Conservation (phyloP, 306 rosid species). For the Biancaea sappan region DNA sequence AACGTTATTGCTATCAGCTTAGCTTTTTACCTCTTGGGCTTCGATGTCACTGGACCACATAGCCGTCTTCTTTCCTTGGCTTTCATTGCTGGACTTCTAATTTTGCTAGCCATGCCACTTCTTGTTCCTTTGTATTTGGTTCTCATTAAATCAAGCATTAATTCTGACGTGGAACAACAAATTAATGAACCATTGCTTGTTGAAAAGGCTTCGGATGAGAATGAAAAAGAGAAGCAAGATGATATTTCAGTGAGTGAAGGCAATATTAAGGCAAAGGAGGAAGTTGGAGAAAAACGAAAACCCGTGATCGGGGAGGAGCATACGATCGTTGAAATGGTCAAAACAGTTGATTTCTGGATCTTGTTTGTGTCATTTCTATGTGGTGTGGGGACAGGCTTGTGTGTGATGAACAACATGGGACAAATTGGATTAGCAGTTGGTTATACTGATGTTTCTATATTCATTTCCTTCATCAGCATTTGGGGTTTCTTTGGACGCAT, state of each 20-base stretch:
- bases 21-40: slow-evolving; percentile 47
- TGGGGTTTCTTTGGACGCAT: slow-evolving; percentile 36
- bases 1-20: slow-evolving; percentile 37
- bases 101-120: slow-evolving; percentile 44
- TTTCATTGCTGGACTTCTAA: slow-evolving; percentile 38
- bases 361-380: slow-evolving; percentile 42
- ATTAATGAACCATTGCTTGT: slow-evolving; percentile 37
- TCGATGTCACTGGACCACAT: slow-evolving; percentile 41
- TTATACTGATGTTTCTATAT: slow-evolving; percentile 42
- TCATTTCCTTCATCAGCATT: slow-evolving; percentile 50
- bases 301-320: slow-evolving; percentile 54
- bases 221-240: not conserved
- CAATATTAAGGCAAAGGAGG: slow-evolving; percentile 31
- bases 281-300: slow-evolving; percentile 23
- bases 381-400: slow-evolving; percentile 46
- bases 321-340: slow-evolving; percentile 36
- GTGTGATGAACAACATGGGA: slow-evolving; percentile 57
- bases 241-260: not conserved
- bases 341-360: slow-evolving; percentile 44
- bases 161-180: slow-evolving; percentile 30
- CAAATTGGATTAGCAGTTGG: slow-evolving; percentile 58
- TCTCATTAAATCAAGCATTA: slow-evolving; percentile 7
- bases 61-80: slow-evolving; percentile 36
- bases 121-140: slow-evolving; percentile 39
- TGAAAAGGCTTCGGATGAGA: not conserved